phyloP scores from a whole-genome alignment of 2,329 filamentous ascomycete species.

The Pseudogymnoascus sp. region DNA sequence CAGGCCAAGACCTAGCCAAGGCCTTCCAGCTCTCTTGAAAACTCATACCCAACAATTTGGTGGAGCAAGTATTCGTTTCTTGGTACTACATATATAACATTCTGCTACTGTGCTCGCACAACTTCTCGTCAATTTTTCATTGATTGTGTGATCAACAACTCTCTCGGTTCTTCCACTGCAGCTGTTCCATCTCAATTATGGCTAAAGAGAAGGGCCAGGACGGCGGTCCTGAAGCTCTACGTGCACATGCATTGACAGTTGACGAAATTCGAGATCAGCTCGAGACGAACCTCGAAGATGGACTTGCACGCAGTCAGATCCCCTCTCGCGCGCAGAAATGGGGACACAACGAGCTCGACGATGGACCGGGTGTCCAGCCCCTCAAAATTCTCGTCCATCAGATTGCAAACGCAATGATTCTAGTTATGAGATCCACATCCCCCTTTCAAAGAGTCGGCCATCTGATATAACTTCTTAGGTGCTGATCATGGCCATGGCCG shows the following conservation, averaged over 20 bases:
- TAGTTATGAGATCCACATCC: constrained; percentile 37
- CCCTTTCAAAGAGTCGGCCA: neutral
- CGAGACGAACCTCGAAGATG: constrained; percentile 47
- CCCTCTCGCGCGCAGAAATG: constrained; percentile 46
- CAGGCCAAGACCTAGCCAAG: neutral
- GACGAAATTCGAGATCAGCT: constrained; percentile 48
- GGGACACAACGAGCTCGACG: constrained; percentile 57
- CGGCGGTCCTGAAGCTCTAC: neutral
- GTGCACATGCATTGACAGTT: constrained; percentile 50
- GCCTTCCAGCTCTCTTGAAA: neutral
- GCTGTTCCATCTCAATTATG: neutral
- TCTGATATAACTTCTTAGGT: constrained; percentile 43
- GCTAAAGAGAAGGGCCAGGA: neutral
- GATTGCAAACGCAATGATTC: constrained; percentile 61
- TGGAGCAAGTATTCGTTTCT: neutral
- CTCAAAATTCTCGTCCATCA: constrained; percentile 58
- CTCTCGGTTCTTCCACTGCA: neutral
- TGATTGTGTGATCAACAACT: neutral
- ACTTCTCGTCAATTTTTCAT: neutral
- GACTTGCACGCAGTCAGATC: constrained; percentile 48
- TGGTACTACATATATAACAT: neutral
- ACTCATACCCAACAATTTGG: neutral
- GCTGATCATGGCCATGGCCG: constrained; percentile 66
- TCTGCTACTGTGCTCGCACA: neutral
- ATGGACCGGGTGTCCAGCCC: constrained; percentile 50